Percentiles rank a stretch among this genome's conserved stretches.
Conservation (phyloP, 768 basidiomycete genomes). For the Leccinum sublutescens region DNA sequence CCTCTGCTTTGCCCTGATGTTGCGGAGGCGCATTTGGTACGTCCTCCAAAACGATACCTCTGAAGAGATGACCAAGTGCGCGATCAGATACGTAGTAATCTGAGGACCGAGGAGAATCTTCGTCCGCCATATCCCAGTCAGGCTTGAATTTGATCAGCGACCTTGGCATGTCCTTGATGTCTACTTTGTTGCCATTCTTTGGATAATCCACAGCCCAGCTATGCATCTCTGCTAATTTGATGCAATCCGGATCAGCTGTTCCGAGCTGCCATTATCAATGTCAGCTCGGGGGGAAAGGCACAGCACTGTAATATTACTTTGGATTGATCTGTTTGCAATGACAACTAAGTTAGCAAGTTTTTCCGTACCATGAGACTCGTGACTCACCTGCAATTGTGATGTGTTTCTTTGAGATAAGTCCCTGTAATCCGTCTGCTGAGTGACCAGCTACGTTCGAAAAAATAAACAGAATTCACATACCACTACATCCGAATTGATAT, state of each 20-base stretch:
- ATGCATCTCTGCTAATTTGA: slow-evolving; percentile 55
- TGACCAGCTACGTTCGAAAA: neutral
- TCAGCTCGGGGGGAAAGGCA: slow-evolving; percentile 2
- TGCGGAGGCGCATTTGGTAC: slow-evolving; percentile 18
- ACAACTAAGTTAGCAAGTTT: neutral
- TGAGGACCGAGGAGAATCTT: slow-evolving; percentile 47
- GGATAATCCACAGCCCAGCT: slow-evolving; percentile 76
- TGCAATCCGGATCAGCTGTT: slow-evolving; percentile 55
- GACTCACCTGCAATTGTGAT: slow-evolving; percentile 66
- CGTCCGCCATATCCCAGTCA: slow-evolving; percentile 73
- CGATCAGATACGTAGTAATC: slow-evolving; percentile 73
- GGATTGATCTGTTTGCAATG: slow-evolving; percentile 59
- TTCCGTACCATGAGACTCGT: neutral
- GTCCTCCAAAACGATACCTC: slow-evolving; percentile 51
- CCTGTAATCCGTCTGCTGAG: slow-evolving; percentile 40
- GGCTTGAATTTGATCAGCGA: slow-evolving; percentile 66
- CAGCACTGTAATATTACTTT: slow-evolving; percentile 39
- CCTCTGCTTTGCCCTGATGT: slow-evolving; percentile 15
- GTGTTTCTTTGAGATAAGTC: slow-evolving; percentile 65
- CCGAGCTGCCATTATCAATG: slow-evolving; percentile 53
- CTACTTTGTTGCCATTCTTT: slow-evolving; percentile 69
- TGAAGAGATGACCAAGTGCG: slow-evolving; percentile 71
- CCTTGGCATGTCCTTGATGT: slow-evolving; percentile 51
- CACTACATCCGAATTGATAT: slow-evolving; percentile 79
- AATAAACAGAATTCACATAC: slow-evolving; percentile 36